Evolutionary conservation across 2,329 filamentous ascomycete species (phyloP).

Genomic region (Colletotrichum sp.): DNA sequence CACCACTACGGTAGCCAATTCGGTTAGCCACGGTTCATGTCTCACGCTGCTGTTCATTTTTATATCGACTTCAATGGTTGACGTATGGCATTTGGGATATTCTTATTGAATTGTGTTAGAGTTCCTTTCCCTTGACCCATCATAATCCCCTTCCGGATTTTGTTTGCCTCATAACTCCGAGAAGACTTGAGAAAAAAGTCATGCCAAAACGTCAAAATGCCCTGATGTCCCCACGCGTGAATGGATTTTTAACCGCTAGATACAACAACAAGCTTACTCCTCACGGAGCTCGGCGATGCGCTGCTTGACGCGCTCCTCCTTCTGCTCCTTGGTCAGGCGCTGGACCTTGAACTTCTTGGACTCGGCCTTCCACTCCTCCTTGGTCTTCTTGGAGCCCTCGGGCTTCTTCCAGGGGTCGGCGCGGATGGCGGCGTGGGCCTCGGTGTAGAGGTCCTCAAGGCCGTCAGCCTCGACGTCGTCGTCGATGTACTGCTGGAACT

Average conservation of each 20-base stretch:
- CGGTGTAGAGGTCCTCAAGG: slow-evolving; percentile 93
- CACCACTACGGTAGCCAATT: background rate
- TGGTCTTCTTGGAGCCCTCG: slow-evolving; percentile 86
- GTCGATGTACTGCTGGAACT: slow-evolving; percentile 98
- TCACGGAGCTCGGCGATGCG: slow-evolving; percentile 85
- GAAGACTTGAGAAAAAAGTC: slow-evolving; percentile 12
- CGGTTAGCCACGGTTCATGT: background rate
- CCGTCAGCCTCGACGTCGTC: slow-evolving; percentile 96
- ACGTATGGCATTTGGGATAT: slow-evolving; percentile 23
- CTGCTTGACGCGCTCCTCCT: slow-evolving; percentile 81
- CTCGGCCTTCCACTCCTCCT: slow-evolving; percentile 96
- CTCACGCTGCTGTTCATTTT: background rate
- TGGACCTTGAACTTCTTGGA: slow-evolving; percentile 83
- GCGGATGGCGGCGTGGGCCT: slow-evolving; percentile 96
- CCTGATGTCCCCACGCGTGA: background rate
- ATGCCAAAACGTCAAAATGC: slow-evolving; percentile 22
- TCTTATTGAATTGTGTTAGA: slow-evolving; percentile 20
- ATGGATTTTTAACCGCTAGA: slow-evolving; percentile 10
- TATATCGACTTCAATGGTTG: background rate
- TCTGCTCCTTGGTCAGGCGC: slow-evolving; percentile 87
- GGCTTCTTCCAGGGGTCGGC: slow-evolving; percentile 98
- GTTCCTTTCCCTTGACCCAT: slow-evolving; percentile 14
- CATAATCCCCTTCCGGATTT: slow-evolving; percentile 14
- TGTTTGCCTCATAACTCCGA: slow-evolving; percentile 22
- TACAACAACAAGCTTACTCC: slow-evolving; percentile 39